Evolutionary conservation across 176 grass and related monocot genomes (phyloP).

Genomic region (Neostapfia colusana): DNA sequence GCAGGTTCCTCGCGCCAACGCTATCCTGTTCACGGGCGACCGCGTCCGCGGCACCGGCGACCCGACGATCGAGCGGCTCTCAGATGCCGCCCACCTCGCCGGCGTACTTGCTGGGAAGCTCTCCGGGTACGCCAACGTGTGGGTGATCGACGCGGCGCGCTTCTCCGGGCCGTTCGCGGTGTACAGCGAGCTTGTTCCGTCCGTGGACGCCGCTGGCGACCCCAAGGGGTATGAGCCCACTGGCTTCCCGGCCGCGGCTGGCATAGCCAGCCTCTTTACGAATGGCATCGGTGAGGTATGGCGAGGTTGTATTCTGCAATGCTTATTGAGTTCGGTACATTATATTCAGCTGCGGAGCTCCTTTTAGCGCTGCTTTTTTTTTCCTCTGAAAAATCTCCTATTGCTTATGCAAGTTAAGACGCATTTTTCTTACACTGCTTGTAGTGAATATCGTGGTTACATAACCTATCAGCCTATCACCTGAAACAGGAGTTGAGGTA

Average conservation of each 20-base stretch:
- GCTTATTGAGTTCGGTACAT: neutral
- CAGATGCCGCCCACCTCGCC: constrained; percentile 53
- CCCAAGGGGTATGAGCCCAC: constrained; percentile 60
- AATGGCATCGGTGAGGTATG: constrained; percentile 62
- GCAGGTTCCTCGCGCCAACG: constrained; percentile 69
- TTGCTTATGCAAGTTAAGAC: neutral
- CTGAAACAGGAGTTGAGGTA: neutral
- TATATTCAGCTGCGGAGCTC: neutral
- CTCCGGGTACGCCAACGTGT: constrained; percentile 54
- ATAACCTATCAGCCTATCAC: too few relatives aligned
- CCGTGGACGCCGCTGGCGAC: constrained; percentile 55
- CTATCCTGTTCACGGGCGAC: constrained; percentile 86
- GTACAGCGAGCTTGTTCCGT: constrained; percentile 65
- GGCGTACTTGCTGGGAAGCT: constrained; percentile 56
- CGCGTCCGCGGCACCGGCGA: constrained; percentile 56
- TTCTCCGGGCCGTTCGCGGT: constrained; percentile 65
- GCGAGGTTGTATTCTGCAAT: neutral
- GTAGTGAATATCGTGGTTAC: neutral
- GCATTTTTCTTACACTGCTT: neutral
- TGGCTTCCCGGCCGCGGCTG: constrained; percentile 67
- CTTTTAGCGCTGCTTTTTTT: neutral
- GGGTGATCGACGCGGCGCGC: constrained; percentile 76
- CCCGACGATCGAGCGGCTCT: constrained; percentile 67
- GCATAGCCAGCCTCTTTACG: constrained; percentile 50
- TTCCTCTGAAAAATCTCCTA: neutral